Base-by-base conservation (phyloP, 768 basidiomycete genomes). In the Daedaleopsis sinensis region DNA sequence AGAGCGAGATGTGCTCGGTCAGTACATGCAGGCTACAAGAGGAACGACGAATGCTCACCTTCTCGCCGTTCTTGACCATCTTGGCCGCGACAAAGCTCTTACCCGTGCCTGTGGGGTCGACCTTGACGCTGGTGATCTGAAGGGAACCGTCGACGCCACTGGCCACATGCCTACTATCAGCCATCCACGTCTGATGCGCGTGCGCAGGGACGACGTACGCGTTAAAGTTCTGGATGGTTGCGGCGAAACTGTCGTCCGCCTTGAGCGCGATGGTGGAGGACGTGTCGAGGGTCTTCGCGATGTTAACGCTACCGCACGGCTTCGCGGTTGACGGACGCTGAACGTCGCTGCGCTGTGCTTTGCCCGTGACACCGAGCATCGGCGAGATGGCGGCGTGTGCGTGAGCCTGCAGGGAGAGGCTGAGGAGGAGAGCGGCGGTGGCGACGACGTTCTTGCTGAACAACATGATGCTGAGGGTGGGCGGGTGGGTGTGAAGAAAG, bases 131-230 rank as follows among this genome's bases (percentile, higher is more conserved):
- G 1, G 74, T 72, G 54, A 86, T 74, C 53, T 77, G 67, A 12
- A 78, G 76, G 1, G 83, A 84, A 19, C 84, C 84, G 69, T 84
- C 83, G 18, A 50, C 44, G 18, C 79, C 79, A 58, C 80, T 81
- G 32, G 18, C 21, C 24, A 48, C 27, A 37, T 53, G 37, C 51
- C 24, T 35, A 37, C 39, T 27, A 38, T 23, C 27, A 32, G 7
- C 27, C 3, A 32, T 32, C 27, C 27, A 32, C 27, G 7, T 32
- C 27, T 32, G 27, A 8, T 21, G 24, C 48, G 39, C 23, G 16
- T 52, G 54, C 7, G 42, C 18, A 11, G 44, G 19, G 24, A 36
- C 10, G 18, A 58, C 77, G 54, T 65, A 84, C 84, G 61, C 74
- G 59, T 84, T 83, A 68, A 83, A 84, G 70, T 80, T 77, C 47